A percentile compares a stretch with the other conserved stretches of the same genome.
These are phyloP conservation scores for Mycena vulgaris DNA, from an alignment of 768 basidiomycete genomes.

Conservation along the genomic window DNA sequence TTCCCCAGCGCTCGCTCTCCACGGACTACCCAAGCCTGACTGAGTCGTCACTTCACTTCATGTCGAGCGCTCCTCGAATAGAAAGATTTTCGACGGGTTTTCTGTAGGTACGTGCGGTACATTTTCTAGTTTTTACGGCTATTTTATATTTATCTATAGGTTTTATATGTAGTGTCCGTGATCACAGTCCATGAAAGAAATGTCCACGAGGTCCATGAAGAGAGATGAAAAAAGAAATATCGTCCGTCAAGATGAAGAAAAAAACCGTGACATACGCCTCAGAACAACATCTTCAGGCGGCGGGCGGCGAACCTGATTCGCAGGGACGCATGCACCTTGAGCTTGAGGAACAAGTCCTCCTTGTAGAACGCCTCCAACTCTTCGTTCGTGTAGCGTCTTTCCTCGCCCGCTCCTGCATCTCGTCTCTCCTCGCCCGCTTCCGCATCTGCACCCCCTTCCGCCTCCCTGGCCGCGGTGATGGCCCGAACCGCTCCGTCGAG, in stretches of 20 bases:
- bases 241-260: not conserved
- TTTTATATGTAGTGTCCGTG: slow-evolving; percentile 2
- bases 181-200: not conserved
- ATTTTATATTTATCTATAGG: not conserved
- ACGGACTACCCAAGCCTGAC: too few relatives aligned
- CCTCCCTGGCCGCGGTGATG: not conserved
- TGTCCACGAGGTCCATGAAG: not conserved
- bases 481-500: slow-evolving; percentile 26
- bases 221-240: not conserved
- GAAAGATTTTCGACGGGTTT: not conserved
- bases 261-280: not conserved
- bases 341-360: slow-evolving; percentile 15
- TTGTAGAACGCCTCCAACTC: not conserved
- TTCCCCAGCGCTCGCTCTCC: too few relatives aligned
- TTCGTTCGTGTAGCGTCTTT: not conserved
- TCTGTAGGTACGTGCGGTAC: not conserved
- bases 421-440: too few relatives aligned
- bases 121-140: not conserved
- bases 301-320: slow-evolving; percentile 11
- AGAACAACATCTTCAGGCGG: slow-evolving; percentile 18
- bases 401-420: too few relatives aligned
- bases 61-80: too few relatives aligned
- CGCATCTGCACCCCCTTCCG: not conserved
- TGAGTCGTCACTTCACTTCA: too few relatives aligned
- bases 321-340: not conserved